phyloP scores from a whole-genome alignment of 2,329 filamentous ascomycete genomes.

The Colletotrichum sp. region DNA sequence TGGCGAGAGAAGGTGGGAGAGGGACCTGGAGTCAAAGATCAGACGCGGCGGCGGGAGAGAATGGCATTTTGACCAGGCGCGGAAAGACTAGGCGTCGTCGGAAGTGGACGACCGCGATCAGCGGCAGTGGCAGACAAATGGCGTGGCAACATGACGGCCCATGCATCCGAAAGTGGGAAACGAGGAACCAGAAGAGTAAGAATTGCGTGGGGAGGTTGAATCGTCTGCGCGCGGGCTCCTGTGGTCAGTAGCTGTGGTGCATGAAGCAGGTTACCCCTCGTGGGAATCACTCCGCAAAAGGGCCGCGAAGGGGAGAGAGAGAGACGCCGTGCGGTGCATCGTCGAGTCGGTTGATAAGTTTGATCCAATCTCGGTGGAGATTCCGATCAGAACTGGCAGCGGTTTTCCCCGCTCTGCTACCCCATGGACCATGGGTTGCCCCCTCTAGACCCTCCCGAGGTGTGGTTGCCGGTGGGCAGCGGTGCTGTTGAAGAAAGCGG shows the following conservation, averaged over 20 bases:
- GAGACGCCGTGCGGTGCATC: neutral
- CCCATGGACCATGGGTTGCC: neutral
- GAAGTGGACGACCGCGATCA: neutral
- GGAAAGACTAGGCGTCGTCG: neutral
- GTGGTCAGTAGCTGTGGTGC: neutral
- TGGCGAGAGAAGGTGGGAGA: neutral
- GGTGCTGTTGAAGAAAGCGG: neutral
- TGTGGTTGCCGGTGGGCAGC: neutral
- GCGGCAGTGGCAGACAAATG: neutral
- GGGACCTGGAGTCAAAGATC: neutral
- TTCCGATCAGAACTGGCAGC: neutral
- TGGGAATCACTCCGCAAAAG: conserved; percentile 2
- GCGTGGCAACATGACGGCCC: conserved; percentile 1
- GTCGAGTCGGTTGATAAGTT: neutral
- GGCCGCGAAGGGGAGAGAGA: neutral
- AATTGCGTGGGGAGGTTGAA: neutral
- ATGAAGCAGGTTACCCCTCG: neutral
- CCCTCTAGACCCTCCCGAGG: neutral
- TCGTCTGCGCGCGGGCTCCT: neutral
- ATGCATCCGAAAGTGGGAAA: neutral
- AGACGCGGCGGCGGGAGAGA: neutral
- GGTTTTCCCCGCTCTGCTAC: conserved; percentile 1
- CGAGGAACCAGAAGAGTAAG: neutral
- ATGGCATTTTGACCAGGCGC: conserved; percentile 6
- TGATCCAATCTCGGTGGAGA: neutral